Base-by-base conservation (phyloP, 2,329 filamentous ascomycete species). In the Cercospora nicotianae region DNA sequence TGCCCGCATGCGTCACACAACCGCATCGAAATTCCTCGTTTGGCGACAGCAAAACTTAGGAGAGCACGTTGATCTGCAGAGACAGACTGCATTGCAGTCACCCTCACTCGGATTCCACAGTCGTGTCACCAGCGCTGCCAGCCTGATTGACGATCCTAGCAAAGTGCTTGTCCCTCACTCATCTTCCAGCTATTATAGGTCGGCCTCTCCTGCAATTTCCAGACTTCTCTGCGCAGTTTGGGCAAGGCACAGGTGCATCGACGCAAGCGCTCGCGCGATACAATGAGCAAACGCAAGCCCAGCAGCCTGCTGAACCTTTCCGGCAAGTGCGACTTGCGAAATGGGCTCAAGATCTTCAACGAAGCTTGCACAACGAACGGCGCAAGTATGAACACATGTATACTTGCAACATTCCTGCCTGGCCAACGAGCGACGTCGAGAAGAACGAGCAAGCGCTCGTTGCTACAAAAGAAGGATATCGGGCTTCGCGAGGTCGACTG, bases 291-390 rank as follows among this genome's bases (percentile, higher is more conserved):
- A 87, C 72, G 83, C 88, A 75, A 85, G 60, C 57, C 16, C 57
- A 64, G n/a, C 60, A 66, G 60, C 84, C 3, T 18, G 87, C 90
- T 74, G 87, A 90, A 72, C 83, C 82, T 6, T 80, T 89, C 51
- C 87, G 88, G 12, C 87, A 90, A 71, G 84, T 94, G n/a, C 85
- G 90, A 6, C 83, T 96, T 18, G 91, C 90, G 1, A 91, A 90
- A 75, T 96, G 93, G 93, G 92, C 93, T 0, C 86, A 88, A 7
- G 91, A 95, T 73, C 83, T 96, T 0, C 92, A 96, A 76, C 87
- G 88, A 65, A 92, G 90, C 74, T 82, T 95, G 1, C 86, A 88
- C 30, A 90, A 89, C 67, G 92, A 95, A 77, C 86, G 89, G n/a
- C 86, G 87, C 30, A 83, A 87, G 71, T 94, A 89, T 69, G 88